phyloP scores from a whole-genome alignment of 768 basidiomycete genomes.

The Macrolepiota fuliginosa region DNA sequence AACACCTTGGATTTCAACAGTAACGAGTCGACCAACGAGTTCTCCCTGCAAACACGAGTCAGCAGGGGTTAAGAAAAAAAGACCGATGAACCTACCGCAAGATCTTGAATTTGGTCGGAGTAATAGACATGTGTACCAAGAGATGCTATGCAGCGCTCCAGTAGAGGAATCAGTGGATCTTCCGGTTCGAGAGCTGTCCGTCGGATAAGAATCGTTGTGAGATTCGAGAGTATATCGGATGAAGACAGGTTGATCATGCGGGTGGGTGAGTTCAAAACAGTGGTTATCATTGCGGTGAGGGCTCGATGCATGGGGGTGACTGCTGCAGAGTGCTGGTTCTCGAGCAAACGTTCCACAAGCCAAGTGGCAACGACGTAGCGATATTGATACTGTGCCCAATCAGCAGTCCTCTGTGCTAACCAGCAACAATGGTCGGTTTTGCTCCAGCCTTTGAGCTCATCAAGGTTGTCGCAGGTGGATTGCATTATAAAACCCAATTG shows the following conservation, averaged over 20 bases:
- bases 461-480: conserved; percentile 67
- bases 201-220: conserved; percentile 72
- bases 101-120: conserved; percentile 92
- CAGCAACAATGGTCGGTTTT: conserved; percentile 75
- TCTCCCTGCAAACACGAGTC: conserved; percentile 49
- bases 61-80: not conserved
- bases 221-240: conserved; percentile 80
- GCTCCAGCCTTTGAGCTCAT: conserved; percentile 60
- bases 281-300: conserved; percentile 74
- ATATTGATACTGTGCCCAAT: conserved; percentile 93
- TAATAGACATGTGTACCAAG: conserved; percentile 93
- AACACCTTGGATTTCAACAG: conserved; percentile 65
- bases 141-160: conserved; percentile 79
- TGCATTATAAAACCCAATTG: conserved; percentile 76
- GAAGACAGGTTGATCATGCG: conserved; percentile 90
- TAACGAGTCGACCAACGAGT: conserved; percentile 69
- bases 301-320: conserved; percentile 54
- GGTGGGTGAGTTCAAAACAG: conserved; percentile 78
- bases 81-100: conserved; percentile 47
- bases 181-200: conserved; percentile 57
- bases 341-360: conserved; percentile 73
- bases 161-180: conserved; percentile 61
- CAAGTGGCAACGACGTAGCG: conserved; percentile 87
- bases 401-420: conserved; percentile 73
- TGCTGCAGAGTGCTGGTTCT: conserved; percentile 51